Percentiles rank a stretch among this genome's conserved stretches.
phyloP scores from a whole-genome alignment of 2,329 filamentous ascomycete species.

The Penicillium sp. region DNA sequence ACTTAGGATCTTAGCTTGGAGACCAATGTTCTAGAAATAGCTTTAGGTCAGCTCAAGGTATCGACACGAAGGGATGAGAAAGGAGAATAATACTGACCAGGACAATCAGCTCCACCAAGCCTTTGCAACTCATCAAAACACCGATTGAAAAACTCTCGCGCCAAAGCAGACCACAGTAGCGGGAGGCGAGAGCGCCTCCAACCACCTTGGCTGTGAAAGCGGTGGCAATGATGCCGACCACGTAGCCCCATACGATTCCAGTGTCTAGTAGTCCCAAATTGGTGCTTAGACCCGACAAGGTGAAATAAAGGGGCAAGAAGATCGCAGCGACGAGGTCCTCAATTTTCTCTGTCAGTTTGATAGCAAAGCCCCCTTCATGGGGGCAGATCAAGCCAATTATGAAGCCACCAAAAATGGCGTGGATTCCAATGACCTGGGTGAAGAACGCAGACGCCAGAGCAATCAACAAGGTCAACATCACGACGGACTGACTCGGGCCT shows the following conservation, averaged over 20 bases:
- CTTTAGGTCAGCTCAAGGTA: background rate
- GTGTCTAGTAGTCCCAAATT: constrained; percentile 79
- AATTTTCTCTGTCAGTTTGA: constrained; percentile 89
- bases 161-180: constrained; percentile 76
- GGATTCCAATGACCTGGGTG: constrained; percentile 85
- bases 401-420: constrained; percentile 93
- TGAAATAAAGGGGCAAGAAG: constrained; percentile 89
- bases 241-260: constrained; percentile 85
- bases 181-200: constrained; percentile 77
- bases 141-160: constrained; percentile 86
- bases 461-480: constrained; percentile 77
- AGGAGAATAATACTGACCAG: constrained; percentile 57
- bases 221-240: constrained; percentile 74
- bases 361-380: constrained; percentile 84
- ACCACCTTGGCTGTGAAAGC: constrained; percentile 84
- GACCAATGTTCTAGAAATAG: constrained; percentile 70
- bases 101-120: constrained; percentile 92
- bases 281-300: constrained; percentile 83
- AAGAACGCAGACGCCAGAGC: constrained; percentile 80
- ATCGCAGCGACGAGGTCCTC: constrained; percentile 84
- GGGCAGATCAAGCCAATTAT: constrained; percentile 86
- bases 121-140: constrained; percentile 93
- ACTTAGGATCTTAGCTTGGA: constrained; percentile 79
- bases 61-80: too few species aligned
- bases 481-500: constrained; percentile 80